phyloP scores from a whole-genome alignment of 345 rosid species.

The Heritiera littoralis region DNA sequence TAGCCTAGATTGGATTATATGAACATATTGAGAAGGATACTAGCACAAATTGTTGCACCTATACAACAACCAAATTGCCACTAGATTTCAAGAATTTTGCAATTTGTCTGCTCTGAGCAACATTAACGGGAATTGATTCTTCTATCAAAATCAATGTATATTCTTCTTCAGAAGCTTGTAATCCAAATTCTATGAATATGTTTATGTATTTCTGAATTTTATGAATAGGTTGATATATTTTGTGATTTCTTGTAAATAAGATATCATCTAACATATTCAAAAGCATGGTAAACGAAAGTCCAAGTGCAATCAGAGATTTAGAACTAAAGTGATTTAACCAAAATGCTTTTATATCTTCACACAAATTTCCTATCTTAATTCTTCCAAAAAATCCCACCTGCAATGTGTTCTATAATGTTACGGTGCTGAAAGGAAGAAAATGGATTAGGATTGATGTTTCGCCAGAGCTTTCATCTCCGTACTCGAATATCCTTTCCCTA shows the following conservation, averaged over 20 bases:
- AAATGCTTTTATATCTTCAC: neutral
- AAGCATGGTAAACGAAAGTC: neutral
- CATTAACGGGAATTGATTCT: neutral
- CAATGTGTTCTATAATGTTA: neutral
- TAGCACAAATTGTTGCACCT: neutral
- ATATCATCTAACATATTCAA: neutral
- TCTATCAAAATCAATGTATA: neutral
- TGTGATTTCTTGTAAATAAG: neutral
- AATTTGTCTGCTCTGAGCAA: neutral
- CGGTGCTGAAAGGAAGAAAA: neutral
- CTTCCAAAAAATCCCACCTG: neutral
- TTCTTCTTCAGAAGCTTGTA: neutral
- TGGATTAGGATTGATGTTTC: neutral
- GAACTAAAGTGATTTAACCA: neutral
- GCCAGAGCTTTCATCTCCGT: slow-evolving; percentile 70
- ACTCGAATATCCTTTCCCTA: slow-evolving; percentile 77
- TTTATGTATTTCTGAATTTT: neutral
- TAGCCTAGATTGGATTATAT: neutral
- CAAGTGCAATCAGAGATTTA: neutral
- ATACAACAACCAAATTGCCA: neutral
- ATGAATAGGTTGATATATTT: neutral
- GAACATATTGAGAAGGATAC: neutral
- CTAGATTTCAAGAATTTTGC: neutral
- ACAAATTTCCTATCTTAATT: slow-evolving; percentile 1
- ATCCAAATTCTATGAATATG: neutral